Percentiles rank a stretch among this genome's conserved stretches.
Evolutionary conservation across 1,139 yeast species (phyloP).

Genomic region (Candida pseudoviswanathii): DNA sequence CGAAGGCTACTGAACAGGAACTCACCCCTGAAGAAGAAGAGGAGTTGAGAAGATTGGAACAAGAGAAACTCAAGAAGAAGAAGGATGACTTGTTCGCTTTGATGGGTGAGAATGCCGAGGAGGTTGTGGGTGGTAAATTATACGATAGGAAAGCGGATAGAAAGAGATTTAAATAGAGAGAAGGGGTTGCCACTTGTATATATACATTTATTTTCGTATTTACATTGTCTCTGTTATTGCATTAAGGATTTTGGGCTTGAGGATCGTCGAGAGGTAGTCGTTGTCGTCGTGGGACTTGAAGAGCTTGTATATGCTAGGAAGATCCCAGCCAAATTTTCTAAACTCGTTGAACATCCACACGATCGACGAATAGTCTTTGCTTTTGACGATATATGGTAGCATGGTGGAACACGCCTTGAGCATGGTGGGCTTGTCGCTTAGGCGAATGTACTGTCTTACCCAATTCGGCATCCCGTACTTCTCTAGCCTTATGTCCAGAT

Average conservation of each 20-base stretch:
- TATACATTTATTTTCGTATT: slow-evolving; percentile 18
- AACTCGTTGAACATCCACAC: slow-evolving; percentile 39
- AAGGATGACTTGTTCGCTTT: slow-evolving; percentile 59
- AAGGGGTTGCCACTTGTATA: slow-evolving; percentile 12
- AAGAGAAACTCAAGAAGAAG: slow-evolving; percentile 18
- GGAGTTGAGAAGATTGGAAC: slow-evolving; percentile 17
- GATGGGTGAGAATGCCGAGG: slow-evolving; percentile 62
- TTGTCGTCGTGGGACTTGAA: slow-evolving; percentile 11
- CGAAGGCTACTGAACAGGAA: not conserved
- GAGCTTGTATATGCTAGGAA: slow-evolving; percentile 22
- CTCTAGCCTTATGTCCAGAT: slow-evolving; percentile 6
- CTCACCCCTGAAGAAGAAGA: slow-evolving; percentile 19
- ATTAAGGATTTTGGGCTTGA: slow-evolving; percentile 8
- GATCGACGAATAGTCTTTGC: slow-evolving; percentile 10
- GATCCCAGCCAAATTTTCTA: slow-evolving; percentile 30
- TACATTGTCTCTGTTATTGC: not conserved
- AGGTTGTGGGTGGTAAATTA: slow-evolving; percentile 61
- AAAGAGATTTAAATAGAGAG: slow-evolving; percentile 26
- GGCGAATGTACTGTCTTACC: not conserved
- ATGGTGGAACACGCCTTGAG: slow-evolving; percentile 21
- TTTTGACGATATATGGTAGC: slow-evolving; percentile 13
- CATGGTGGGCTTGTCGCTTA: not conserved
- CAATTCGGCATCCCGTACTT: slow-evolving; percentile 2
- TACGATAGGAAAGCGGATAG: slow-evolving; percentile 50
- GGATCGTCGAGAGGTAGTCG: slow-evolving; percentile 11